Conservation (phyloP, 345 rosid genomes). For the Aethionema arabicum region DNA sequence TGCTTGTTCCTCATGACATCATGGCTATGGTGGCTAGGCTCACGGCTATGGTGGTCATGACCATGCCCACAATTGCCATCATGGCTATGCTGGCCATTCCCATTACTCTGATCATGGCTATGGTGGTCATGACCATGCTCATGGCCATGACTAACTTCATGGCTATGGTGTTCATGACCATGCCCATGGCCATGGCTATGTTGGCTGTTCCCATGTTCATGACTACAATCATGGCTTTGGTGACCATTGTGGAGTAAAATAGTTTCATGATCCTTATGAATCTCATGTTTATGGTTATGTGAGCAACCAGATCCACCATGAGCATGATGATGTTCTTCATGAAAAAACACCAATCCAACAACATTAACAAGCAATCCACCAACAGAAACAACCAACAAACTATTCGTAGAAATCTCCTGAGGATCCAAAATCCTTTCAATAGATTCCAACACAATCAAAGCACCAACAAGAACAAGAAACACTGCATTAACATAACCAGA, state of each 20-base stretch:
- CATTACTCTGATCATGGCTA: constrained; percentile 27
- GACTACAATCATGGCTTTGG: constrained; percentile 40
- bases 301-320: constrained; percentile 86
- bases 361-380: constrained; percentile 91
- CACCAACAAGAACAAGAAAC: constrained; percentile 84
- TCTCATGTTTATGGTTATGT: constrained; percentile 45
- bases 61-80: neutral
- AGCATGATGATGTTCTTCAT: constrained; percentile 99
- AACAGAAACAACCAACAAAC: constrained; percentile 78
- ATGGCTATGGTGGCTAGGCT: neutral
- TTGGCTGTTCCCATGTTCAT: constrained; percentile 39
- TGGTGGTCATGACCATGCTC: constrained; percentile 23
- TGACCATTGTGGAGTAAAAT: constrained; percentile 1
- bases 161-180: constrained; percentile 29
- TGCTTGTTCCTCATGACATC: too few species aligned
- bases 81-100: constrained; percentile 34
- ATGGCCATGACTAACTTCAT: constrained; percentile 23
- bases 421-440: constrained; percentile 97
- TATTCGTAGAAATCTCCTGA: constrained; percentile 84
- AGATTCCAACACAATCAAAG: constrained; percentile 86
- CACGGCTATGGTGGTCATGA: neutral
- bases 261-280: constrained; percentile 6
- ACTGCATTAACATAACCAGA: constrained; percentile 96
- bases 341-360: constrained; percentile 87
- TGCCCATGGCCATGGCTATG: constrained; percentile 32